These are phyloP conservation scores for Trichoderma citrinoviride DNA, from an alignment of 2,329 filamentous ascomycete species.

Conservation along the genomic window DNA sequence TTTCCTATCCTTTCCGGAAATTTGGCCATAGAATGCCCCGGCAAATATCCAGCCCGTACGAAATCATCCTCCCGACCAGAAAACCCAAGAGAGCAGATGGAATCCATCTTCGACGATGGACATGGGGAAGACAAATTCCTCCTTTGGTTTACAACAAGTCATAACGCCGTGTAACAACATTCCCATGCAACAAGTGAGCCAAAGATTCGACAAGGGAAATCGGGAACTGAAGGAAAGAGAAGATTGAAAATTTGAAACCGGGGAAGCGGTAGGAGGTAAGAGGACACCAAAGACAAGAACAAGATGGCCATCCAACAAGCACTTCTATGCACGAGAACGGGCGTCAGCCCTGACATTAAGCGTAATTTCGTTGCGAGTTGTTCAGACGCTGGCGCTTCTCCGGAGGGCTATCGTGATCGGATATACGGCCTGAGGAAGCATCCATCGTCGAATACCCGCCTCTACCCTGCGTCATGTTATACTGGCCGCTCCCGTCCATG, in stretches of 20 bases:
- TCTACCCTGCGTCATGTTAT: slow-evolving; percentile 27
- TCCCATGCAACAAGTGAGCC: slow-evolving; percentile 17
- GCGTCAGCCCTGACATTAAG: slow-evolving; percentile 29
- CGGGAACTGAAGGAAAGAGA: neutral
- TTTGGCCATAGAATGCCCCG: neutral
- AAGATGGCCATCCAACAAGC: neutral
- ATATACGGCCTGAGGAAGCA: slow-evolving; percentile 34
- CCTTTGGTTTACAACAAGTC: slow-evolving; percentile 14
- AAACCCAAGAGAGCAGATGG: neutral
- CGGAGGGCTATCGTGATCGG: slow-evolving; percentile 43
- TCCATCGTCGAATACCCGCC: slow-evolving; percentile 28
- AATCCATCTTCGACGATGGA: neutral
- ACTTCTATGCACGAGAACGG: neutral
- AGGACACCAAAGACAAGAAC: neutral
- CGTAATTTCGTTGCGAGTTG: slow-evolving; percentile 42
- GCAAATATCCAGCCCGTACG: slow-evolving; percentile 23
- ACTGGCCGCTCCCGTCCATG: slow-evolving; percentile 42
- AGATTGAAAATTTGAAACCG: neutral
- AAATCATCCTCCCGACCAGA: slow-evolving; percentile 12
- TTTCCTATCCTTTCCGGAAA: neutral
- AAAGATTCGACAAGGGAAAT: neutral
- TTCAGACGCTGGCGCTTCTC: slow-evolving; percentile 56
- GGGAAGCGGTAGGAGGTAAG: neutral
- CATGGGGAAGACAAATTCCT: neutral
- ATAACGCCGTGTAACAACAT: slow-evolving; percentile 18